Evolutionary conservation across 2,329 filamentous ascomycete genomes (phyloP), one percentile per base, ranked within the genome.

Genomic region (Colletotrichum noveboracense): DNA sequence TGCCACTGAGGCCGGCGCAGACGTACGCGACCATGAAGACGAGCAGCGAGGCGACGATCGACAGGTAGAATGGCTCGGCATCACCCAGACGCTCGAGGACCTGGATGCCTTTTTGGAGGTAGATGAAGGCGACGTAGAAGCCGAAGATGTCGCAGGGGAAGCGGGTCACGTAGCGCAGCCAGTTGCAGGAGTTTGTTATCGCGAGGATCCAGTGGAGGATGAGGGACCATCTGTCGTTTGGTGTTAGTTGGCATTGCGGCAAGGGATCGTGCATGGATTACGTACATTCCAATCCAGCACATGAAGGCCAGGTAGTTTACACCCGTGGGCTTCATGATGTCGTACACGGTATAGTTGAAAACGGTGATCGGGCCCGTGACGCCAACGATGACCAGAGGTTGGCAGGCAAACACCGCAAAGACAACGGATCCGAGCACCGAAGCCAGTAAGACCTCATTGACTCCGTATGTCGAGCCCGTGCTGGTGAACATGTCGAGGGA

Each of bases 91-190:
- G 90, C 58, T 93, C 93, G 24, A 98, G 89, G 16, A 97, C 94
- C 84, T 98, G 95, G 77, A 98, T 93, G 18, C 95, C 95, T 85
- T 98, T 98, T 81, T 98, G 95, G 24, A 98, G 89, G 82, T 98
- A 98, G 84, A 98, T 96, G 82, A 94, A 96, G 72, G 95, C 95
- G 64, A 98, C 95, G 82, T 98, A 98, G 86, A 98, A 97, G 66
- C 95, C 96, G 79, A 98, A 98, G 80, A 96, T 97, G 83, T 98
- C 96, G 85, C 96, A 98, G 28, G 95, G 95, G 82, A 98, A 98
- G 16, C 95, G 91, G 1, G 96, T 98, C 26, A 98, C 95, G 84
- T 96, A 98, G 81, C 92, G 93, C n/a, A 98, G 88, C 80, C 90
- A 94, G 84, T 98, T 97, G 87, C 96, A 98, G 2, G 95, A 93